Percentiles rank a stretch among this genome's conserved stretches.
These are phyloP conservation scores for Cordyceps fumosorosea DNA, from an alignment of 2,329 filamentous ascomycete genomes.

Conservation along the genomic window DNA sequence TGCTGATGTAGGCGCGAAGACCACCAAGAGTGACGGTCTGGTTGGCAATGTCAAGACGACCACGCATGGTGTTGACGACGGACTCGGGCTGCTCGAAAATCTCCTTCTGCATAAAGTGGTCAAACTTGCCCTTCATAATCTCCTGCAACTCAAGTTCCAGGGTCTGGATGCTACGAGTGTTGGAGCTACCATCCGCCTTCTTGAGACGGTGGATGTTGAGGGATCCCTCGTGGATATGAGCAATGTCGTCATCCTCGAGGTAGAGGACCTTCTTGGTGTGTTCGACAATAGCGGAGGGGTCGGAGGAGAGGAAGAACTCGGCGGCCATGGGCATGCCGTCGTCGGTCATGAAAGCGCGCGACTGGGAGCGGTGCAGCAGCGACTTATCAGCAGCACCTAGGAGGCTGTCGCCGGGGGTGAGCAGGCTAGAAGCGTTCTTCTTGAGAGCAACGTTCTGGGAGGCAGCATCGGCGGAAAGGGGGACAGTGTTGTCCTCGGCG, in stretches of 20 bases:
- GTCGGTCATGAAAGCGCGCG: conserved; percentile 96
- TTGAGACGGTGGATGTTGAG: conserved; percentile 97
- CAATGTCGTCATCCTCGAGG: conserved; percentile 98
- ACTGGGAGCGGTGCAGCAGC: conserved; percentile 95
- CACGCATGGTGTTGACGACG: conserved; percentile 99
- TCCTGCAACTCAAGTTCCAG: conserved; percentile 98
- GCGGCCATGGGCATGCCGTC: conserved; percentile 96
- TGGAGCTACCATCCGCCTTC: conserved; percentile 94
- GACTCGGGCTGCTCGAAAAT: conserved; percentile 99
- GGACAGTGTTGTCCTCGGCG: conserved; percentile 66
- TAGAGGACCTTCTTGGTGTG: conserved; percentile 99
- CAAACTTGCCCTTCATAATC: conserved; percentile 99
- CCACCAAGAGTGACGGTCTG: conserved; percentile 95
- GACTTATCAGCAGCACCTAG: conserved; percentile 95
- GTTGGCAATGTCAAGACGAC: conserved; percentile 87
- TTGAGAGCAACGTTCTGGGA: conserved; percentile 96
- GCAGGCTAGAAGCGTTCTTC: conserved; percentile 67
- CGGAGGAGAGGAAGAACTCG: conserved; percentile 98
- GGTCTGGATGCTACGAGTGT: conserved; percentile 96
- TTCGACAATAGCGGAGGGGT: conserved; percentile 96
- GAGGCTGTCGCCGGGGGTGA: conserved; percentile 54
- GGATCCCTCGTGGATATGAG: conserved; percentile 97
- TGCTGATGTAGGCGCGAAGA: conserved; percentile 90
- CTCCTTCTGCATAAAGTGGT: conserved; percentile 99
- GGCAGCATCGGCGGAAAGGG: conserved; percentile 85